phyloP scores from a whole-genome alignment of 495 filamentous ascomycete genomes.

The Neurospora sp. region DNA sequence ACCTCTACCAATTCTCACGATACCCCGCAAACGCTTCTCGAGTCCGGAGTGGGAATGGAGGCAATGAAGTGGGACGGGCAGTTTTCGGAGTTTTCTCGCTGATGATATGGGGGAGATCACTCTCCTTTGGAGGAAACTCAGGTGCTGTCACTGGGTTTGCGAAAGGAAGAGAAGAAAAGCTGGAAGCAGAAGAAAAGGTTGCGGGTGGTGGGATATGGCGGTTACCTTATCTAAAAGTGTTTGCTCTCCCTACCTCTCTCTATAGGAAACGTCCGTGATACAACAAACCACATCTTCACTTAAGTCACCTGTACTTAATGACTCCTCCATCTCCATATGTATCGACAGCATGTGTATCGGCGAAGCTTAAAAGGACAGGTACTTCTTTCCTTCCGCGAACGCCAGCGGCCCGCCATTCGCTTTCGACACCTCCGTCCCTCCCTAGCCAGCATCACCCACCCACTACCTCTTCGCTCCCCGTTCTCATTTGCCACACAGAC shows the following conservation, averaged over 20 bases:
- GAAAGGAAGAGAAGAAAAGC: not conserved
- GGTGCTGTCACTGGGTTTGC: not conserved
- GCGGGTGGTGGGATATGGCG: not conserved
- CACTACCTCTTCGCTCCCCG: not conserved
- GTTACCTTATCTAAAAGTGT: not conserved
- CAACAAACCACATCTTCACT: not conserved
- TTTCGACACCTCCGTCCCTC: not conserved
- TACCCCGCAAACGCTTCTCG: not conserved
- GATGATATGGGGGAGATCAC: not conserved
- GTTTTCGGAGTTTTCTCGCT: not conserved
- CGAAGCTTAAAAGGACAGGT: not conserved
- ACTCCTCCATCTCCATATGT: not conserved
- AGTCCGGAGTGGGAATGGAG: not conserved
- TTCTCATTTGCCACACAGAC: not conserved
- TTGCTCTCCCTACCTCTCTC: not conserved
- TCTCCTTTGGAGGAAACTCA: not conserved
- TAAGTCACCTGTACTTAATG: not conserved
- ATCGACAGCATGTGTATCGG: not conserved
- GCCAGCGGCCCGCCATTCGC: not conserved
- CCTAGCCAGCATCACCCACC: not conserved
- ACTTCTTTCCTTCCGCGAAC: not conserved
- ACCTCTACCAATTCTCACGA: not conserved
- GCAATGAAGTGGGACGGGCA: not conserved
- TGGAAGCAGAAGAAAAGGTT: not conserved
- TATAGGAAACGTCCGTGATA: rapidly evolving